Percentiles rank a stretch among this genome's conserved stretches.
These are phyloP conservation scores for Eutrema japonicum DNA, from an alignment of 345 rosid species.

Conservation along the genomic window DNA sequence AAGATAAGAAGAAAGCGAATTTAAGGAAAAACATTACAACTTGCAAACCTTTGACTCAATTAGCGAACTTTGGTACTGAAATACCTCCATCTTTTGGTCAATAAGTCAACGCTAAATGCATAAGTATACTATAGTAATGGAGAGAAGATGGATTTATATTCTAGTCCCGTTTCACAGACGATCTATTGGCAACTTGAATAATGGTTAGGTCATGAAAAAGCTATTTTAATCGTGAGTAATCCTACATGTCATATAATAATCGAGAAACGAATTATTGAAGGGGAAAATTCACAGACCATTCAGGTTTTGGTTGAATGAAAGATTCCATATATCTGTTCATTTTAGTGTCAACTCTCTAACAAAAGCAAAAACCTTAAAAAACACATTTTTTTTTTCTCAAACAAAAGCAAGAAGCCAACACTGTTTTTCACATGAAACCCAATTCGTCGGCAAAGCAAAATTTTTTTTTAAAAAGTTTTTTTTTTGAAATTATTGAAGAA, in stretches of 20 bases:
- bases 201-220: constrained; percentile 36
- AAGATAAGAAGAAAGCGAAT: constrained; percentile 26
- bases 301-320: constrained; percentile 39
- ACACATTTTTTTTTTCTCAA: not conserved
- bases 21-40: constrained; percentile 2
- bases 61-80: not conserved
- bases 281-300: constrained; percentile 30
- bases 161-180: not conserved
- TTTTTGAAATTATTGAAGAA: constrained; percentile 20
- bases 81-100: not conserved
- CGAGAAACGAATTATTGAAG: too few species aligned
- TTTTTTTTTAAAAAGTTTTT: not conserved
- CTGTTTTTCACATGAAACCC: constrained; percentile 44
- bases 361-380: constrained; percentile 31
- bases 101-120: constrained; percentile 21
- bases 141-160: constrained; percentile 27
- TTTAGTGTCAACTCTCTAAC: constrained; percentile 37
- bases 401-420: constrained; percentile 39
- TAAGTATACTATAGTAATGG: constrained; percentile 18
- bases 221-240: constrained; percentile 4
- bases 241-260: not conserved
- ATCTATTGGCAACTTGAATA: constrained; percentile 17
- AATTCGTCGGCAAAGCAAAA: constrained; percentile 30
- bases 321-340: constrained; percentile 32
- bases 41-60: constrained; percentile 20